These are phyloP conservation scores for Camelina laxa DNA, from an alignment of 345 rosid genomes.

Conservation along the genomic window DNA sequence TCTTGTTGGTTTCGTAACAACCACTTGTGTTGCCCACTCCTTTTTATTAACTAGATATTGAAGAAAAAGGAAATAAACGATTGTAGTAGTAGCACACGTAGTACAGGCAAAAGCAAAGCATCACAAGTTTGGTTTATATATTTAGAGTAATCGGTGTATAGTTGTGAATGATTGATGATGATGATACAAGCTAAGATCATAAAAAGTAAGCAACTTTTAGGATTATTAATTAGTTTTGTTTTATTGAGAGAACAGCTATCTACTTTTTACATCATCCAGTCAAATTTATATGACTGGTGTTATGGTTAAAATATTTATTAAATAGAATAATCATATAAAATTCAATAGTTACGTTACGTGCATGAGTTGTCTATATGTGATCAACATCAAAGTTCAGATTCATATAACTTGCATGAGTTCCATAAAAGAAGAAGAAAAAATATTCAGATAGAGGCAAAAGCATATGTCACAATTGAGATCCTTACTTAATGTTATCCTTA, in stretches of 20 bases:
- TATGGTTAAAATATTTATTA: too few relatives aligned
- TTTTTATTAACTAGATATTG: constrained; percentile 26
- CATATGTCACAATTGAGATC: constrained; percentile 37
- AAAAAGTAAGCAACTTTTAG: background rate
- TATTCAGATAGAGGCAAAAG: constrained; percentile 27
- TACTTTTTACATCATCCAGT: too few relatives aligned
- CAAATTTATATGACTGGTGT: too few relatives aligned
- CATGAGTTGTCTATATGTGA: background rate
- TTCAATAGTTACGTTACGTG: too few relatives aligned
- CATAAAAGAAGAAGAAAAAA: constrained; percentile 19
- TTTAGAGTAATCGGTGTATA: constrained; percentile 6
- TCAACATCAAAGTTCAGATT: background rate
- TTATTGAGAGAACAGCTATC: background rate
- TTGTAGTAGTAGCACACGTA: constrained; percentile 1
- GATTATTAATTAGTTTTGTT: constrained; percentile 1
- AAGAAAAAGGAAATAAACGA: background rate
- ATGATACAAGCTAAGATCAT: constrained; percentile 20
- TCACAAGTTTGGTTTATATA: constrained; percentile 27
- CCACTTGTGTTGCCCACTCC: constrained; percentile 42
- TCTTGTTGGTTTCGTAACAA: constrained; percentile 23
- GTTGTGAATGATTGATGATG: constrained; percentile 25
- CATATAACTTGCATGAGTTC: constrained; percentile 7
- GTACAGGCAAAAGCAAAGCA: constrained; percentile 12
- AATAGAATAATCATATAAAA: too few relatives aligned
- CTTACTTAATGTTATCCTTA: constrained; percentile 28